These are phyloP conservation scores for Pseudovirgaria hyperparasitica DNA, from an alignment of 2,329 filamentous ascomycete species.

Conservation along the genomic window DNA sequence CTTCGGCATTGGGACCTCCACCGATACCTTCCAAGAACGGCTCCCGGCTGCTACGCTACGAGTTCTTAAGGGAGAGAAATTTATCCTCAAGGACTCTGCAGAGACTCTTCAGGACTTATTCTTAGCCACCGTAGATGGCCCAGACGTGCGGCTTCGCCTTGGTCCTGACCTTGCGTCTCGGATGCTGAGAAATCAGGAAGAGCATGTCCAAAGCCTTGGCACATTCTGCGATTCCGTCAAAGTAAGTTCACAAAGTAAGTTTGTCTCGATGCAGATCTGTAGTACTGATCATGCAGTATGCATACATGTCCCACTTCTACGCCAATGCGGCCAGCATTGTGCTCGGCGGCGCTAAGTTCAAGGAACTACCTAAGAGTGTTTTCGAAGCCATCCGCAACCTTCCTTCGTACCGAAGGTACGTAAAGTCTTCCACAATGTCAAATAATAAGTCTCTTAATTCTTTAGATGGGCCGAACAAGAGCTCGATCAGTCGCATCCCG, in stretches of 20 bases:
- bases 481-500: slow-evolving; percentile 21
- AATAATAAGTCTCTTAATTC: no score
- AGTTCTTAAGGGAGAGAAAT: slow-evolving; percentile 56
- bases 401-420: slow-evolving; percentile 48
- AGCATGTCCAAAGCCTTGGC: slow-evolving; percentile 65
- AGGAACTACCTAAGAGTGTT: slow-evolving; percentile 44
- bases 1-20: slow-evolving; percentile 70
- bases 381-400: slow-evolving; percentile 55
- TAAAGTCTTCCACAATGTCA: background rate
- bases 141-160: slow-evolving; percentile 45
- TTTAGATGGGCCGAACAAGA: slow-evolving; percentile 23
- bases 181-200: slow-evolving; percentile 59
- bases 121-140: slow-evolving; percentile 47
- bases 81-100: slow-evolving; percentile 62
- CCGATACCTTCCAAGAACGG: slow-evolving; percentile 65
- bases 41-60: slow-evolving; percentile 56
- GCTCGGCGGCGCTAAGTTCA: slow-evolving; percentile 29
- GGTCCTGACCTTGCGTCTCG: slow-evolving; percentile 50
- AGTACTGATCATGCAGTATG: slow-evolving; percentile 51
- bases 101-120: slow-evolving; percentile 64
- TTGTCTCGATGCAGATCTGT: no score
- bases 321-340: slow-evolving; percentile 63
- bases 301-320: slow-evolving; percentile 79
- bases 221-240: slow-evolving; percentile 59
- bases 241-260: slow-evolving; percentile 27